These are phyloP conservation scores for Herpetospermum pedunculosum DNA, from an alignment of 306 rosid genomes.

Conservation along the genomic window DNA sequence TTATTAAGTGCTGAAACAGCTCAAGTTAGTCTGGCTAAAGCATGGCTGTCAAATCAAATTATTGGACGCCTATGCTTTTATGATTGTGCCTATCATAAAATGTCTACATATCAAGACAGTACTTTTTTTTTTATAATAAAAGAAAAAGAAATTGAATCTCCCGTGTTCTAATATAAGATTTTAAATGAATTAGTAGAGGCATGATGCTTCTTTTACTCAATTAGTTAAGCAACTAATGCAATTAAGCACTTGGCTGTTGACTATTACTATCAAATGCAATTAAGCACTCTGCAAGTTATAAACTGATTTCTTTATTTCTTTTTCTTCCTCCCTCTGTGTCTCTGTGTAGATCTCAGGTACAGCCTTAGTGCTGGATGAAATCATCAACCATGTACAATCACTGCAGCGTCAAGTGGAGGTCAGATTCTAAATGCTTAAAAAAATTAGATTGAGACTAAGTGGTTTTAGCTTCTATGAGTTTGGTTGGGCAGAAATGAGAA, in stretches of 20 bases:
- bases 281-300: not conserved
- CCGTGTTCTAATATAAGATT: not conserved
- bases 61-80: conserved; percentile 4
- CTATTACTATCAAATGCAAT: not conserved
- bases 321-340: not conserved
- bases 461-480: not conserved
- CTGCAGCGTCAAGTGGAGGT: conserved; percentile 96
- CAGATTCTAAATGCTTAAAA: conserved; percentile 15
- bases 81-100: not conserved
- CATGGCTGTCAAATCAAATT: conserved; percentile 8
- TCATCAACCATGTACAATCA: conserved; percentile 90
- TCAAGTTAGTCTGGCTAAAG: conserved; percentile 5
- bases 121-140: not conserved
- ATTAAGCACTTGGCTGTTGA: not conserved
- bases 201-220: not conserved
- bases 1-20: conserved; percentile 5
- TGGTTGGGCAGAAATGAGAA: not conserved
- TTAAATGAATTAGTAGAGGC: not conserved
- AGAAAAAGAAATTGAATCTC: not conserved
- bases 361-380: conserved; percentile 88
- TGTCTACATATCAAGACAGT: not conserved
- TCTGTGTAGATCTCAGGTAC: conserved; percentile 77
- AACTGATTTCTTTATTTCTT: not conserved
- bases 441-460: not conserved
- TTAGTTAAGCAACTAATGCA: not conserved